phyloP scores from a whole-genome alignment of 2,329 filamentous ascomycete genomes.

The Geosmithia flava region DNA sequence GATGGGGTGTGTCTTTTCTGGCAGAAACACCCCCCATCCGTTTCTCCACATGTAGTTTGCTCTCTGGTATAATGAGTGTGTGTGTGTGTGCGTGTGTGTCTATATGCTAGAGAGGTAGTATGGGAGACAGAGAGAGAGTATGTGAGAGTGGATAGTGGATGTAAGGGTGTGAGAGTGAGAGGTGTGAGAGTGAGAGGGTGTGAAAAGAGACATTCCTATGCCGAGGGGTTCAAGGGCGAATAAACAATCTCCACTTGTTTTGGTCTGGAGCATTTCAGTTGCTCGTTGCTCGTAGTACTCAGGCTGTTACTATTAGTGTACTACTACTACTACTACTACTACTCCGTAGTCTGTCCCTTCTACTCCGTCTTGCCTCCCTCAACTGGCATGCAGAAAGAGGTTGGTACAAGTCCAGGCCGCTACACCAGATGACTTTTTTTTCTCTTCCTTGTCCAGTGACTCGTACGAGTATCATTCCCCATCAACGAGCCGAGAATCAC shows the following conservation, averaged over 20 bases:
- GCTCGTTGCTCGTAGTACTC: no score
- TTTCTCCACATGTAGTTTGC: no score
- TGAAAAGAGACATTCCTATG: neutral
- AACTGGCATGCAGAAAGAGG: neutral
- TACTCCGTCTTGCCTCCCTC: neutral
- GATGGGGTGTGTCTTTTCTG: no score
- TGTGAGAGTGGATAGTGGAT: constrained; percentile 5
- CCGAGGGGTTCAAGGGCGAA: neutral
- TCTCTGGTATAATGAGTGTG: neutral
- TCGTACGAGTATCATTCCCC: no score
- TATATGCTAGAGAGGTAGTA: neutral
- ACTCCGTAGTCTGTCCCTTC: no score
- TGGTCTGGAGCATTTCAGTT: neutral
- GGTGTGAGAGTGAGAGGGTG: neutral
- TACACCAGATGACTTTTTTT: no score
- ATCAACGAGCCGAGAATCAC: no score
- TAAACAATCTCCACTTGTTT: neutral
- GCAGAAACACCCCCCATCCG: no score
- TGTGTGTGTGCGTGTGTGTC: neutral
- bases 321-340: no score
- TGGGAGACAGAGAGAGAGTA: neutral
- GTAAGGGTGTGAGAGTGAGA: neutral
- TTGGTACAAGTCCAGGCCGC: neutral
- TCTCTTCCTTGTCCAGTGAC: no score
- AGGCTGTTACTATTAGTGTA: no score